Evolutionary conservation across 441 rosid species (phyloP).

Genomic region (Pelargonium myrrhifolium): DNA sequence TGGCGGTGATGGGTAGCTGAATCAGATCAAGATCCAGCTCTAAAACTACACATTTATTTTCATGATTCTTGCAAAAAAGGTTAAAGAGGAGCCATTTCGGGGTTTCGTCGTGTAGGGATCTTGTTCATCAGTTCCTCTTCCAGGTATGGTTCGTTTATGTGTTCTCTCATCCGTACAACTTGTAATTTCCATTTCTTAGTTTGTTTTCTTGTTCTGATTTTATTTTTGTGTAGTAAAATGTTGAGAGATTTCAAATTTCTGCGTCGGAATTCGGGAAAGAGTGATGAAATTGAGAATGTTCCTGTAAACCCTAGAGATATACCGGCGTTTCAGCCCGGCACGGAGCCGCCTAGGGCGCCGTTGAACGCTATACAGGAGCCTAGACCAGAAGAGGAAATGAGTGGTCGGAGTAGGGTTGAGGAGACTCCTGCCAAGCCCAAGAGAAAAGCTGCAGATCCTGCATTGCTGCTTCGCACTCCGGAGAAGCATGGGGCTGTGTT

Average conservation of each 20-base stretch:
- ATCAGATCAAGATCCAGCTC: slow-evolving; percentile 5
- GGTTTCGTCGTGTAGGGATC: slow-evolving; percentile 29
- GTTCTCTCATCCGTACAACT: background rate
- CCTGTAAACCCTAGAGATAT: slow-evolving; percentile 52
- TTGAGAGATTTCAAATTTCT: slow-evolving; percentile 57
- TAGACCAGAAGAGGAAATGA: slow-evolving; percentile 31
- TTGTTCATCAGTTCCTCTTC: slow-evolving; percentile 38
- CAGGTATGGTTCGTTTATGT: slow-evolving; percentile 30
- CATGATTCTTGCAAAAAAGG: background rate
- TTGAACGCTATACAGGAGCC: slow-evolving; percentile 52
- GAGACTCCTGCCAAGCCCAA: slow-evolving; percentile 68
- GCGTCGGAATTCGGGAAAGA: slow-evolving; percentile 51
- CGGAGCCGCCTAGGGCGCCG: slow-evolving; percentile 61
- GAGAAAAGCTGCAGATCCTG: slow-evolving; percentile 36
- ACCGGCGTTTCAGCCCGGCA: slow-evolving; percentile 34
- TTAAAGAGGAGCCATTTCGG: slow-evolving; percentile 19
- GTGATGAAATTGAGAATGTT: slow-evolving; percentile 71
- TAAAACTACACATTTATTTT: background rate
- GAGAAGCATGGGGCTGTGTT: slow-evolving; percentile 48
- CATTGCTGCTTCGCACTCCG: slow-evolving; percentile 65
- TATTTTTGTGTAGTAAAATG: slow-evolving; percentile 35
- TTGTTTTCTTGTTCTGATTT: background rate
- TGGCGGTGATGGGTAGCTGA: slow-evolving; percentile 11
- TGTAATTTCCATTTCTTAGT: background rate
- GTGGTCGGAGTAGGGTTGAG: slow-evolving; percentile 34